phyloP scores from a whole-genome alignment of 2,329 filamentous ascomycete species.

The Apiospora marii region DNA sequence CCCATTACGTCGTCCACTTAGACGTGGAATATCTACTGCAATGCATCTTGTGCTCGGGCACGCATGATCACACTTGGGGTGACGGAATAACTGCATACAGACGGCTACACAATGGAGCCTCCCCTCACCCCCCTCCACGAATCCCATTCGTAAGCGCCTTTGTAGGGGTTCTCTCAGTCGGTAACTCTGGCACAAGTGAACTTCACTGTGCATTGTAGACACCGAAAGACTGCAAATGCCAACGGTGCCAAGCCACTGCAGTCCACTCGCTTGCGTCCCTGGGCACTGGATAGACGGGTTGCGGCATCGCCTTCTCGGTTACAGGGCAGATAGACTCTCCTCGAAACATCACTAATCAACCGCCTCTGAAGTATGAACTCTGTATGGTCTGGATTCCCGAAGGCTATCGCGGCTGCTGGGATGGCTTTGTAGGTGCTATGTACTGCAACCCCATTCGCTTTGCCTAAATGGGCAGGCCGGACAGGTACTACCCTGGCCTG shows the following conservation, averaged over 20 bases:
- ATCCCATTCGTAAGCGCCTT: not conserved
- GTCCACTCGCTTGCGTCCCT: constrained; percentile 7
- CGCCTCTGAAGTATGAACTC: not conserved
- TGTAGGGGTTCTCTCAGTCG: not conserved
- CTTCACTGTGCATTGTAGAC: not conserved
- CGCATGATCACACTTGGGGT: constrained; percentile 1
- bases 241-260: not conserved
- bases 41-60: constrained; percentile 3
- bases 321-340: constrained; percentile 5
- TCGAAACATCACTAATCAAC: not conserved
- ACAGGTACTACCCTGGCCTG: not conserved
- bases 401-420: not conserved
- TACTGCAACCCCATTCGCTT: not conserved
- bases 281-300: not conserved
- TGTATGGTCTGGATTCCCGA: not conserved
- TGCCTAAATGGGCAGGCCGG: not conserved
- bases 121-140: not conserved
- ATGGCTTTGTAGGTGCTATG: not conserved
- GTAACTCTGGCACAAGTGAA: constrained; percentile 6
- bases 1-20: not conserved
- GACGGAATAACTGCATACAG: not conserved
- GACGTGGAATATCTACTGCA: not conserved
- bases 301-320: not conserved
- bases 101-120: not conserved
- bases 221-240: not conserved